These are phyloP conservation scores for Globisporangium acanthophoron DNA, from an alignment of 352 stramenopile genomes.

Conservation along the genomic window DNA sequence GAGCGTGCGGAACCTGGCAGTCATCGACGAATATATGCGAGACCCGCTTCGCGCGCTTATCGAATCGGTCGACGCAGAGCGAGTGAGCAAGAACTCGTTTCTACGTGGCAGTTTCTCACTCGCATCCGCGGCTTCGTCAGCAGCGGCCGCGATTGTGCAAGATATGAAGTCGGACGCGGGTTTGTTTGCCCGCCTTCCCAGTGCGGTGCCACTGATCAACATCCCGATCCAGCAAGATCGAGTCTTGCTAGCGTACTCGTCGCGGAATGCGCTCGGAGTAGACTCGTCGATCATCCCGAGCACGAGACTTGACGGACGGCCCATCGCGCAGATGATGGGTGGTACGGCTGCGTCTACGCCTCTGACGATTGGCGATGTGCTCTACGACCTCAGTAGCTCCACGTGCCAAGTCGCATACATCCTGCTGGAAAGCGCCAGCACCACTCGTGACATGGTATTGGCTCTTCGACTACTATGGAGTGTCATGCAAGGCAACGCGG, in stretches of 20 bases:
- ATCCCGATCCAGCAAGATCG: constrained; percentile 41
- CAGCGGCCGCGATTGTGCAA: constrained; percentile 61
- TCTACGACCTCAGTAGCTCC: constrained; percentile 42
- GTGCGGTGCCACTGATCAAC: constrained; percentile 38
- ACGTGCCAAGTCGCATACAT: constrained; percentile 48
- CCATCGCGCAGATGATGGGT: constrained; percentile 51
- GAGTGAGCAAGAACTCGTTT: constrained; percentile 40
- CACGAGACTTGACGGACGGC: constrained; percentile 48
- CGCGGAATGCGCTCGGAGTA: constrained; percentile 25
- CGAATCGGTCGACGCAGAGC: constrained; percentile 63
- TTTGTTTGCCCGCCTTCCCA: constrained; percentile 50
- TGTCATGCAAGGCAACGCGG: constrained; percentile 25
- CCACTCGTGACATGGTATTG: constrained; percentile 32
- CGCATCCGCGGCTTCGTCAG: constrained; percentile 50
- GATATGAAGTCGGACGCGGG: constrained; percentile 56
- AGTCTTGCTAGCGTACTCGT: constrained; percentile 47
- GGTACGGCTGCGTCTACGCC: constrained; percentile 21
- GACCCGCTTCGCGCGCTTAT: constrained; percentile 62
- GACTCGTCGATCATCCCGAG: constrained; percentile 42
- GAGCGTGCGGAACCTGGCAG: constrained; percentile 34
- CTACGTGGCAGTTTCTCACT: constrained; percentile 44
- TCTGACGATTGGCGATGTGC: constrained; percentile 27
- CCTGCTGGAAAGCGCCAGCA: constrained; percentile 41
- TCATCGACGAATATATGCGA: constrained; percentile 60
- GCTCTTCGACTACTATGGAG: constrained; percentile 35